Conservation (phyloP, 495 filamentous ascomycete genomes). For the Viridothelium virens region DNA sequence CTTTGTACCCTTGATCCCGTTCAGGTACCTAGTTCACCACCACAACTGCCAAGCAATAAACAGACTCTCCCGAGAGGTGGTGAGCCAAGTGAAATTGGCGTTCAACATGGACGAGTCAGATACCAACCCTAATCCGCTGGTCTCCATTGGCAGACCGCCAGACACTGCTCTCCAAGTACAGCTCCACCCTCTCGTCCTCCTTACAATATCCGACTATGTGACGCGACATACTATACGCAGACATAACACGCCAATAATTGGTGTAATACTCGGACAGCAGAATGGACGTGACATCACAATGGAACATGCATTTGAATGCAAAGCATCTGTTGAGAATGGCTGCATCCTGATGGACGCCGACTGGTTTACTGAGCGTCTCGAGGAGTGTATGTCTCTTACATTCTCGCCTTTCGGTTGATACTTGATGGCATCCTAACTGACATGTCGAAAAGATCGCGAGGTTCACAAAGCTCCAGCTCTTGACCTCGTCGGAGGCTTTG, state of each 20-base stretch:
- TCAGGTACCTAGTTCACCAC: too few species aligned
- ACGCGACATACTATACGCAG: constrained; percentile 77
- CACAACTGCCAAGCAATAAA: too few species aligned
- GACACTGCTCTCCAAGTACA: constrained; percentile 72
- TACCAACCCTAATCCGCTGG: constrained; percentile 42
- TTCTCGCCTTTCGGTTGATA: background rate
- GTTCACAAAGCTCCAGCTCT: constrained; percentile 77
- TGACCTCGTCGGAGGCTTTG: constrained; percentile 93
- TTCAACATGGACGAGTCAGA: constrained; percentile 30
- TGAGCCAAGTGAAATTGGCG: too few species aligned
- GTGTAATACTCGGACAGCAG: constrained; percentile 81
- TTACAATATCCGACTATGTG: constrained; percentile 95
- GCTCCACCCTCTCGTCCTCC: constrained; percentile 87
- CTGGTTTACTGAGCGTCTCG: constrained; percentile 74
- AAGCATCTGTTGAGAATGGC: constrained; percentile 41
- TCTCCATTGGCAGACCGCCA: constrained; percentile 58
- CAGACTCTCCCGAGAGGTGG: too few species aligned
- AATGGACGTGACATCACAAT: constrained; percentile 84
- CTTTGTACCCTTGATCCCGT: too few species aligned
- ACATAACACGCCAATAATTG: constrained; percentile 68
- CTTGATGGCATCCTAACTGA: background rate
- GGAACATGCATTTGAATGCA: constrained; percentile 85
- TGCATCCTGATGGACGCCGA: constrained; percentile 49
- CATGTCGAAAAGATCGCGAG: constrained; percentile 31
- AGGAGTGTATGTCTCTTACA: constrained; percentile 59